Evolutionary conservation across 2,329 filamentous ascomycete genomes (phyloP).

Genomic region (Pezicula rhizophila): DNA sequence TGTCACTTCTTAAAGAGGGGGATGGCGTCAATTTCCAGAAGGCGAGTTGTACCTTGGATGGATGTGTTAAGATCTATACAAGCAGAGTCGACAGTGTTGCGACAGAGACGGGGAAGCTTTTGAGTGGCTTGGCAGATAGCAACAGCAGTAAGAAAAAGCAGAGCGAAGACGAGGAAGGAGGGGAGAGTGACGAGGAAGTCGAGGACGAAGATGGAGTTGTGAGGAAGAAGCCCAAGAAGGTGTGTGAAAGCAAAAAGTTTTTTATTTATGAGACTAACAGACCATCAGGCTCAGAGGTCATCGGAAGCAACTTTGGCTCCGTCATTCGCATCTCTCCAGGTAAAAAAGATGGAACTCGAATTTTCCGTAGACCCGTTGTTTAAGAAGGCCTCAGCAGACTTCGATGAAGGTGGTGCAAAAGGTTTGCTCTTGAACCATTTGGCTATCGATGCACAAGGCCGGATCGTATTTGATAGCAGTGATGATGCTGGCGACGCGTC

Average conservation of each 20-base stretch:
- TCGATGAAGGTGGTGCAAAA: conserved; percentile 96
- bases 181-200: conserved; percentile 58
- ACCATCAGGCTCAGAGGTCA: conserved; percentile 57
- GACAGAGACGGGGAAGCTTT: conserved; percentile 89
- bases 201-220: conserved; percentile 49
- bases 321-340: conserved; percentile 78
- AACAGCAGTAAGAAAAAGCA: conserved; percentile 69
- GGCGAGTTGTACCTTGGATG: conserved; percentile 93
- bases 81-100: conserved; percentile 97
- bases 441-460: conserved; percentile 85
- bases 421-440: conserved; percentile 91
- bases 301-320: conserved; percentile 91
- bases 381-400: conserved; percentile 97
- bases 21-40: conserved; percentile 98
- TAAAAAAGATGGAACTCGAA: conserved; percentile 97
- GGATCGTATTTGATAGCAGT: conserved; percentile 97
- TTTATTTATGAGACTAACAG: conserved; percentile 12
- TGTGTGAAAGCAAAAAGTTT: conserved; percentile 29
- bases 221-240: conserved; percentile 64
- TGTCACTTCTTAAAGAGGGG: conserved; percentile 93
- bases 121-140: conserved; percentile 89
- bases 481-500: conserved; percentile 65
- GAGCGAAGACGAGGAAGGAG: conserved; percentile 58
- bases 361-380: conserved; percentile 97
- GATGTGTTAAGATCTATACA: conserved; percentile 98